Conservation (phyloP, 257 asterid genomes). For the Gardenia jasminoides region DNA sequence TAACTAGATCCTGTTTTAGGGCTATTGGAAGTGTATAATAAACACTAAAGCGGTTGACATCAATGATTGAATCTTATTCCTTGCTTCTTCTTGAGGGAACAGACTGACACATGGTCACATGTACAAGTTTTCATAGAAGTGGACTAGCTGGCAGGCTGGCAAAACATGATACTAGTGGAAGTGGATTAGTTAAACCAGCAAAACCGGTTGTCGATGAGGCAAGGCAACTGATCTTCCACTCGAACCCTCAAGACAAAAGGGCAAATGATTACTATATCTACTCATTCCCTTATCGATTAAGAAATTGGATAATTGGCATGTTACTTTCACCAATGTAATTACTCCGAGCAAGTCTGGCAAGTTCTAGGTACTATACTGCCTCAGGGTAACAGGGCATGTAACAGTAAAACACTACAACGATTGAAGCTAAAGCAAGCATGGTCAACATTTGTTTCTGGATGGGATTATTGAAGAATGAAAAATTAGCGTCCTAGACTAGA, state of each 20-base stretch:
- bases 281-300: not conserved
- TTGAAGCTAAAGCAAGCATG: not conserved
- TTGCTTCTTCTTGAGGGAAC: conserved; percentile 44
- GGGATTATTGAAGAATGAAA: not conserved
- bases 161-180: not conserved
- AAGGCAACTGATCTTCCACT: not conserved
- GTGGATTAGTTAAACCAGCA: not conserved
- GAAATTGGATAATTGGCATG: not conserved
- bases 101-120: conserved; percentile 35
- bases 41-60: conserved; percentile 16
- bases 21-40: not conserved
- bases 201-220: not conserved
- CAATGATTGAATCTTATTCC: conserved; percentile 42
- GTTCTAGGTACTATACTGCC: too few relatives aligned
- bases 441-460: not conserved
- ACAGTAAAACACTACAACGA: too few relatives aligned
- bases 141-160: not conserved
- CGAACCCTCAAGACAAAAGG: not conserved
- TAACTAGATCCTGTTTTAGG: not conserved
- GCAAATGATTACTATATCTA: not conserved
- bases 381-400: not conserved
- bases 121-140: not conserved
- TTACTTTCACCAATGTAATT: not conserved
- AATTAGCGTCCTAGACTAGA: not conserved
- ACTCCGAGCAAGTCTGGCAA: not conserved